Evolutionary conservation across 1,284 basidiomycete genomes (phyloP).

Genomic region (Ceratobasidium sp.): DNA sequence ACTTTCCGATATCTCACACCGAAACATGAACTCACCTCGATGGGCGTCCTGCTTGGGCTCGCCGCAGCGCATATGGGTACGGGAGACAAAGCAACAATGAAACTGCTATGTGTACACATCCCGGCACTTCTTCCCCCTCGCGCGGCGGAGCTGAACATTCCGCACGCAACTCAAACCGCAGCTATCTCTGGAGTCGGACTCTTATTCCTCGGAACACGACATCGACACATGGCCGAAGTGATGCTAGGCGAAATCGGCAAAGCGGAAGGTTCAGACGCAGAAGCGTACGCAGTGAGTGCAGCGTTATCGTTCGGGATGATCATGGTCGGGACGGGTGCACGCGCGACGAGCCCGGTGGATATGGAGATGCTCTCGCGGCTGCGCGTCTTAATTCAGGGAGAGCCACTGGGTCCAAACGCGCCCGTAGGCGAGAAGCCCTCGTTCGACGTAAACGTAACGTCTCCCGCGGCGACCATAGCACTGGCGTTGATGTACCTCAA

Average conservation of each 20-base stretch:
- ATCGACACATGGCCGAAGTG: slow-evolving; percentile 92
- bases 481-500: slow-evolving; percentile 93
- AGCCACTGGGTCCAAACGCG: slow-evolving; percentile 54
- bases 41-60: slow-evolving; percentile 92
- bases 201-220: slow-evolving; percentile 88
- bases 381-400: slow-evolving; percentile 79
- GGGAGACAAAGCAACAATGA: slow-evolving; percentile 88
- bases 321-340: slow-evolving; percentile 89
- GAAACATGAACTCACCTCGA: slow-evolving; percentile 95
- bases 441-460: slow-evolving; percentile 89
- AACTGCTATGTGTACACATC: slow-evolving; percentile 92
- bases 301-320: slow-evolving; percentile 95
- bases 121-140: slow-evolving; percentile 91
- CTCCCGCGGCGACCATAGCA: slow-evolving; percentile 90
- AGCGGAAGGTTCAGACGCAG: slow-evolving; percentile 73
- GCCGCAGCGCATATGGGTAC: slow-evolving; percentile 93
- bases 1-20: slow-evolving; percentile 93
- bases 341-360: slow-evolving; percentile 73
- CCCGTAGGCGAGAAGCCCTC: slow-evolving; percentile 55
- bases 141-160: slow-evolving; percentile 89
- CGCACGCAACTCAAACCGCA: slow-evolving; percentile 90
- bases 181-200: slow-evolving; percentile 92
- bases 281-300: slow-evolving; percentile 92
- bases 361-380: slow-evolving; percentile 75
- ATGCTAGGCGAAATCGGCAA: slow-evolving; percentile 83